Base-by-base conservation (phyloP, 1,139 yeast genomes). In the Wickerhamomyces sp. region DNA sequence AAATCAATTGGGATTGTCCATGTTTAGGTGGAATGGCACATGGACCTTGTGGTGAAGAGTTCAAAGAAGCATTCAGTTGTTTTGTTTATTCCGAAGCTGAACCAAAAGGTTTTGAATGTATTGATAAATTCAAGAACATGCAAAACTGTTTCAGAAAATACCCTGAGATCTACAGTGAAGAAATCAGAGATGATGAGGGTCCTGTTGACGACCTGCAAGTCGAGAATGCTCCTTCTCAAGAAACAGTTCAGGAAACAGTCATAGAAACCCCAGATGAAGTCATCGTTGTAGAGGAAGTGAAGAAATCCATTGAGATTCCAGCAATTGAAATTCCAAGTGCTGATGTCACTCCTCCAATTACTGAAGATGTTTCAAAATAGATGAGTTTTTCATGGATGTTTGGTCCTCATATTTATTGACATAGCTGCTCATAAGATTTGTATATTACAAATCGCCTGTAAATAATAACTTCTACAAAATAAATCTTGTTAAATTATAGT, bases 1-100 rank as follows among this genome's bases (percentile, higher is more conserved):
- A 92, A 63, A 94, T 94, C 65, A 92, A 94, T 78, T 94, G 99
- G 99, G 98, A 94, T 60, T 94, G 99, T 63, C 97, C 98, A n/a
- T 94, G 99, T 67, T 72, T 94, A 44, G 98, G 98, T 31, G 98
- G 98, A 37, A 92, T 92, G 97, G 97, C 98, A 32, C 74, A 89
- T 49, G 98, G 98, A 0, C 97, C 98, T 44, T 90, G 98, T 66
- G 98, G 98, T 42, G 96, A 87, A 60, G 97, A 92, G 66, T 92
- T 90, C 72, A 90, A 92, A 70, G 92, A 78, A 42, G 97, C 98
- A 0, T 94, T 94, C 61, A 76, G 96, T 9, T 94, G 99, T 64
- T 94, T 94, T 59, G 92, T 94, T 29, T 90, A 85, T 70, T 89
- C 97, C 12, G 89, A 84, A 59, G 83, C 86, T 42, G 99, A 92